Conservation (phyloP, 2,329 filamentous ascomycete species). For the Ceratocystis harringtonii region DNA sequence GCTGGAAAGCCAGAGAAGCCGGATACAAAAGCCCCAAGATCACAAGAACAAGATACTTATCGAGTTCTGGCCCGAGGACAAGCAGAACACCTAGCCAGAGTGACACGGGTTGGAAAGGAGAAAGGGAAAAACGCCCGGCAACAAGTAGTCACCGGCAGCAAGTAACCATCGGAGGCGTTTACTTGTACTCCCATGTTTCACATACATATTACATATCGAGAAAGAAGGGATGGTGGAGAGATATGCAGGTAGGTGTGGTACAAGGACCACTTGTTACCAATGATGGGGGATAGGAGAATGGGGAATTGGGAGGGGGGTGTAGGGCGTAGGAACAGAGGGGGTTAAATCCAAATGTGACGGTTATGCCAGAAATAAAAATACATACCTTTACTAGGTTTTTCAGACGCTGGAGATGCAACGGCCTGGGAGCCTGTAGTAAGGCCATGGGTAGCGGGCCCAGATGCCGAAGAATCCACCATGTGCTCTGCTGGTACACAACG, state of each 20-base stretch:
- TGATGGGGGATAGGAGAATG: not conserved
- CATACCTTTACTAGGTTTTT: conserved; percentile 16
- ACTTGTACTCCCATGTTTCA: not conserved
- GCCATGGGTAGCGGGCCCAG: conserved; percentile 1
- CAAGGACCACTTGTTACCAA: not conserved
- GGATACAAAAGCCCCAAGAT: not conserved
- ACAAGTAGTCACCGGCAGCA: not conserved
- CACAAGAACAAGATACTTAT: not conserved
- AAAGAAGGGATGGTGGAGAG: not conserved
- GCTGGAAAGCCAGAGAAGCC: not conserved
- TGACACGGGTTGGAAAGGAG: not conserved
- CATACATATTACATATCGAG: not conserved
- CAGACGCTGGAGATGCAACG: conserved; percentile 3
- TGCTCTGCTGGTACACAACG: not conserved
- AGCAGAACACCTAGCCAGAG: not conserved
- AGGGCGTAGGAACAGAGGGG: not conserved
- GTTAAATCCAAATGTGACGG: not conserved
- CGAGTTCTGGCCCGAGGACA: not conserved
- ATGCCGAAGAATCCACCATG: not conserved
- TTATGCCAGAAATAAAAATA: not conserved
- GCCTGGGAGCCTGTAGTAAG: conserved; percentile 10
- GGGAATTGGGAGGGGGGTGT: not conserved
- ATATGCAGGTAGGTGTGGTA: not conserved
- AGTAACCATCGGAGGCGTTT: not conserved
- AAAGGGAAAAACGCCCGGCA: not conserved